phyloP scores from a whole-genome alignment of 2,329 filamentous ascomycete genomes.

The Verticillium dahliae region DNA sequence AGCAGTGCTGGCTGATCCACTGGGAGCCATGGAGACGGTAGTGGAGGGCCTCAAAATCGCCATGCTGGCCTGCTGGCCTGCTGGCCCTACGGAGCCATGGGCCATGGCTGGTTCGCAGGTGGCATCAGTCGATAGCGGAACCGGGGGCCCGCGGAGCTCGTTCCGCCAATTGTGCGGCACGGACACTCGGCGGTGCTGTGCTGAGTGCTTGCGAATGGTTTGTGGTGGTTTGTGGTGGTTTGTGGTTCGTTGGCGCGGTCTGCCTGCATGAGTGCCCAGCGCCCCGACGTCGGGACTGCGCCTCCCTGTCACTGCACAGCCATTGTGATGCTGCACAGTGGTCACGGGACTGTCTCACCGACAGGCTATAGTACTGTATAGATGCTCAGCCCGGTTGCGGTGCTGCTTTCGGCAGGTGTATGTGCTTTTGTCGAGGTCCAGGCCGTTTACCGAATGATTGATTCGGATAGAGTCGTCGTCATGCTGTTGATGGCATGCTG shows the following conservation, averaged over 20 bases:
- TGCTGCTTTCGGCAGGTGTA: background rate
- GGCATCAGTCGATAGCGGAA: background rate
- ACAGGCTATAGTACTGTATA: background rate
- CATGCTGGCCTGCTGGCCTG: background rate
- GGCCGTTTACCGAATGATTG: background rate
- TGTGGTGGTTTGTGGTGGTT: background rate
- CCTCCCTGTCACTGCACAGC: background rate
- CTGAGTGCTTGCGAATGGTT: background rate
- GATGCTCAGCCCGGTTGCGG: background rate
- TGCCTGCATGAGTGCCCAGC: constrained; percentile 13
- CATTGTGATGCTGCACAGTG: background rate
- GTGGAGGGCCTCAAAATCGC: constrained; percentile 10
- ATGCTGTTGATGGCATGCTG: background rate
- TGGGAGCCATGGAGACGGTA: background rate
- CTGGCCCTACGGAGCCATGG: background rate
- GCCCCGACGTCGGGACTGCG: constrained; percentile 1
- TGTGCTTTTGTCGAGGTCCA: background rate
- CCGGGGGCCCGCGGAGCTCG: constrained; percentile 1
- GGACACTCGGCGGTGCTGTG: background rate
- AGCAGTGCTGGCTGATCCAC: background rate
- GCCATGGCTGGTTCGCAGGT: background rate
- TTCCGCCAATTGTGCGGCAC: constrained; percentile 4
- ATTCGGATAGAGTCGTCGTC: background rate
- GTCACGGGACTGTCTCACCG: background rate
- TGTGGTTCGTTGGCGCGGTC: constrained; percentile 1